These are phyloP conservation scores for Raphanus sativus DNA, from an alignment of 345 rosid species.

Conservation along the genomic window DNA sequence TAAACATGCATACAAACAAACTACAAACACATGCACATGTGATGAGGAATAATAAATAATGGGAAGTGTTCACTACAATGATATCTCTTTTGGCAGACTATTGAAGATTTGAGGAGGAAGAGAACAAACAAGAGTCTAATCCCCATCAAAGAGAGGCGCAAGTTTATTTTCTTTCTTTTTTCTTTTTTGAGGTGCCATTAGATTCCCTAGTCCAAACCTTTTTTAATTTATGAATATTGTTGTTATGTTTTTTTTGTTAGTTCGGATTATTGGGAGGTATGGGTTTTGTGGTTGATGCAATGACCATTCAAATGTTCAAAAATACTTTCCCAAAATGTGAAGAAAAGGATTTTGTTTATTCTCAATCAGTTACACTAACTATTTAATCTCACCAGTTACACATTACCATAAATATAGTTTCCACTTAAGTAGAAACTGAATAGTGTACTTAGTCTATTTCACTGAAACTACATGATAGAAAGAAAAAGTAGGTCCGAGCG, in stretches of 20 bases:
- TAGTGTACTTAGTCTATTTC: background rate
- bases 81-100: constrained; percentile 31
- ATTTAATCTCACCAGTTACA: background rate
- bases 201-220: constrained; percentile 5
- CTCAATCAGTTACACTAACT: background rate
- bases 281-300: constrained; percentile 12
- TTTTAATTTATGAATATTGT: constrained; percentile 11
- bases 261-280: constrained; percentile 26
- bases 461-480: background rate
- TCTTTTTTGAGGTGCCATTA: constrained; percentile 1
- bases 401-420: background rate
- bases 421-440: background rate
- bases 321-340: background rate
- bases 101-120: constrained; percentile 27
- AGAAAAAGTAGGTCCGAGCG: constrained; percentile 1
- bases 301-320: background rate
- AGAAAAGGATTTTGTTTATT: background rate
- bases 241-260: constrained; percentile 12
- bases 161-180: background rate
- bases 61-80: background rate
- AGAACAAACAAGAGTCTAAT: constrained; percentile 30
- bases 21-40: constrained; percentile 33
- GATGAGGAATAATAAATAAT: background rate
- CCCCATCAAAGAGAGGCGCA: constrained; percentile 15
- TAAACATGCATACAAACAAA: background rate